Conservation (phyloP, 176 grass and related monocot species). For the Puccinellia tenuiflora region DNA sequence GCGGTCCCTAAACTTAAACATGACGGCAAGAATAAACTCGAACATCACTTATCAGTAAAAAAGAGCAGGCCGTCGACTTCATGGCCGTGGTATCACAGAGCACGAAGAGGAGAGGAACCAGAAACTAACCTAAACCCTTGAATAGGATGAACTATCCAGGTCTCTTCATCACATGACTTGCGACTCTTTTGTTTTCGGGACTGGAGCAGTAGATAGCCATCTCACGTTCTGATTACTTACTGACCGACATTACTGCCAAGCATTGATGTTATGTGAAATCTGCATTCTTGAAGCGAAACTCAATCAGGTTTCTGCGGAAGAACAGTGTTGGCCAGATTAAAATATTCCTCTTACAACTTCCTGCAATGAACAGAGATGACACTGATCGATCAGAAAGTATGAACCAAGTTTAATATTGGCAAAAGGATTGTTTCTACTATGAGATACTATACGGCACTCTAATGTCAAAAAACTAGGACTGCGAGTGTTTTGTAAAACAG, state of each 20-base stretch:
- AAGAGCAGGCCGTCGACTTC: too few relatives aligned
- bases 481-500: not conserved
- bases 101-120: too few relatives aligned
- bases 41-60: too few relatives aligned
- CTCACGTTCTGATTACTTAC: not conserved
- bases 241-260: constrained; percentile 6
- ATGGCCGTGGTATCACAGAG: too few relatives aligned
- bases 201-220: too few relatives aligned
- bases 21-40: too few relatives aligned
- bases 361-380: constrained; percentile 18
- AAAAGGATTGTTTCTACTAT: not conserved
- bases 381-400: too few relatives aligned
- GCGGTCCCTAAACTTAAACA: too few relatives aligned
- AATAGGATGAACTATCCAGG: too few relatives aligned
- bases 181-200: too few relatives aligned
- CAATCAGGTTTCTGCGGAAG: not conserved
- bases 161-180: too few relatives aligned
- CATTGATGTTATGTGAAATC: not conserved
- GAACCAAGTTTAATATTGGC: not conserved
- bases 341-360: not conserved
- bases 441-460: not conserved
- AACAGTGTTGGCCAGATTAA: not conserved
- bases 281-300: not conserved
- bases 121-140: too few relatives aligned
- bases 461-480: not conserved